Base-by-base conservation (phyloP, 2,329 filamentous ascomycete species). In the Cercospora zeae-maydis region DNA sequence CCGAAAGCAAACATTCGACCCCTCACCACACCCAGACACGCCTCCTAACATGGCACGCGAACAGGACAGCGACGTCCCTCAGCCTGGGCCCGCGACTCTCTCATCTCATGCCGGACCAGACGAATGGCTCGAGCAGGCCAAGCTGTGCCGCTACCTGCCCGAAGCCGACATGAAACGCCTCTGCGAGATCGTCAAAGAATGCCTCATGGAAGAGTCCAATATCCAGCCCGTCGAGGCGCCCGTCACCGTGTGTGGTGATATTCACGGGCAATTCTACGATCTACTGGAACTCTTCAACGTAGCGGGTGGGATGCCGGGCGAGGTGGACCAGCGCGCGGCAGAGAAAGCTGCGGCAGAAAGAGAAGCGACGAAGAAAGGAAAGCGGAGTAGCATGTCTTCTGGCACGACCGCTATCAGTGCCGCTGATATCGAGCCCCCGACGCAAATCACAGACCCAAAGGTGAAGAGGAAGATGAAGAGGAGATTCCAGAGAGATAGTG, bases 181-280 rank as follows among this genome's bases (percentile, higher is more conserved):
- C 54, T 99, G 95, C 77, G 95, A 99, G 81, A 96, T 96, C 75
- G 95, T 98, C 65, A 99, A 99, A 82, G 95, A 98, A 79, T 96
- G 92, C 69, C 84, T 99, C 73, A 99, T 99, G 95, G 95, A 99
- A 83, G 95, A 99, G 80, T 97, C 93, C 68, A 99, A 99, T 76
- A 98, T 99, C 63, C 95, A 98, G 77, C 95, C 95, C n/a, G 93
- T 99, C 19, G 87, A 90, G 59, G 96, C 95, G 0, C 95, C 95
- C 6, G 95, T 99, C 66, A 99, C 95, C 4, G 90, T 99, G 67
- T 98, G 95, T 74, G 95, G 95, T 75, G 95, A 99, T 76, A 98
- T 99, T 66, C 95, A 99, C 78, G 95, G 95, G 71, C 95, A 99
- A 79, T 98, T 98, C 78, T 98, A 99, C 79, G 95, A 99, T 77